Conservation (phyloP, 768 basidiomycete species). For the Dacryopinax spathularia region DNA sequence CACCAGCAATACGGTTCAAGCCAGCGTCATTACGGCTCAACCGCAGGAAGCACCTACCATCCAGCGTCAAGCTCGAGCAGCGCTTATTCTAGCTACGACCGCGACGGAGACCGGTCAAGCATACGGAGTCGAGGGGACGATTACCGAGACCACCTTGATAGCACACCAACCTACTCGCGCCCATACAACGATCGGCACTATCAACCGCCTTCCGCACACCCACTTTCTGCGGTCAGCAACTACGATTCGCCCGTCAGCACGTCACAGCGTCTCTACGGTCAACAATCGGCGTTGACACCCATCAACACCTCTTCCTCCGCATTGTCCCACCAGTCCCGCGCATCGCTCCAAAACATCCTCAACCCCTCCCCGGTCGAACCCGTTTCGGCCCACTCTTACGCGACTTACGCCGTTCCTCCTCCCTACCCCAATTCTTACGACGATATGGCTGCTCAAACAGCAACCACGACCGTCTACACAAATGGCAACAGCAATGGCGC, state of each 20-base stretch:
- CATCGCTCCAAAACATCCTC: conserved; percentile 1
- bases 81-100: background rate
- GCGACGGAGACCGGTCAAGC: background rate
- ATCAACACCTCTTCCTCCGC: background rate
- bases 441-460: background rate
- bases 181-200: background rate
- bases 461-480: background rate
- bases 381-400: background rate
- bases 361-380: background rate
- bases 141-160: background rate
- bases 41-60: background rate
- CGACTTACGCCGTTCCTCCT: background rate
- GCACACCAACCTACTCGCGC: background rate
- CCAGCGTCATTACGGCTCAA: background rate
- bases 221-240: background rate
- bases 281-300: background rate
- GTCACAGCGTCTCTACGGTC: background rate
- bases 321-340: background rate
- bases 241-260: background rate
- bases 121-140: background rate
- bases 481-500: background rate
- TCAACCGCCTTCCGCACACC: background rate
- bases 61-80: background rate
- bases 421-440: background rate
- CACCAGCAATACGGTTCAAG: background rate